Evolutionary conservation across 1,284 basidiomycete genomes (phyloP), one percentile per base, ranked within the genome.

Genomic region (Cutaneotrichosporon sp.): DNA sequence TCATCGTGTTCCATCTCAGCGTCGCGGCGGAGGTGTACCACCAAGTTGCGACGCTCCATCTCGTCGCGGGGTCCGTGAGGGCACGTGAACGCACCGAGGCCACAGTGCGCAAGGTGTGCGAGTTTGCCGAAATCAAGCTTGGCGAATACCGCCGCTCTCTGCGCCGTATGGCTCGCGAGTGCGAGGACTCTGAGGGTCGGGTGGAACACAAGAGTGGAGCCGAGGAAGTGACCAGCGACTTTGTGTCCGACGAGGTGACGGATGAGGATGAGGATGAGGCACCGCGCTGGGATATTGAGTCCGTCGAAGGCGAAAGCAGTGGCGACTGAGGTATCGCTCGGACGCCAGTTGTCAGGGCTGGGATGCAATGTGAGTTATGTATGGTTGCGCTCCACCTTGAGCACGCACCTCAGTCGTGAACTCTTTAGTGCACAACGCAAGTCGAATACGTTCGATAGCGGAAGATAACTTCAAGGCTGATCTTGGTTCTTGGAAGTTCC

Each of bases 11-110:
- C 38, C 38, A 41, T 24, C 38, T 41, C 22, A 26, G 24, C 24
- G 38, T 41, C 38, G 38, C 38, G 12, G 38, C 38, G 14, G 38
- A 41, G 22, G 38, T 41, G 22, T 41, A 41, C 38, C 38, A 41
- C 22, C 38, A 41, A 14, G 38, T 41, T 16, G 22, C 38, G 38
- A 41, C 38, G 11, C 38, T 41, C 16, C 38, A 41, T 24, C 38
- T 41, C 7, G 38, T 41, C 11, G 38, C 38, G 20, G 38, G 38
- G 16, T 24, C 20, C 22, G 22, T 25, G 12, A 25, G 14, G 24
- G 38, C 38, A 5, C 38, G 38, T 12, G 38, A 41, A 22, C 38
- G 38, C 24, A 41, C 38, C 11, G 38, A 41, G 38, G 14, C 22
- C 12, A 41, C 38, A 5, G 38, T 41, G 22, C 38, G 38, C 24